phyloP scores from a whole-genome alignment of 345 rosid species.

The Eutrema yunnanense region DNA sequence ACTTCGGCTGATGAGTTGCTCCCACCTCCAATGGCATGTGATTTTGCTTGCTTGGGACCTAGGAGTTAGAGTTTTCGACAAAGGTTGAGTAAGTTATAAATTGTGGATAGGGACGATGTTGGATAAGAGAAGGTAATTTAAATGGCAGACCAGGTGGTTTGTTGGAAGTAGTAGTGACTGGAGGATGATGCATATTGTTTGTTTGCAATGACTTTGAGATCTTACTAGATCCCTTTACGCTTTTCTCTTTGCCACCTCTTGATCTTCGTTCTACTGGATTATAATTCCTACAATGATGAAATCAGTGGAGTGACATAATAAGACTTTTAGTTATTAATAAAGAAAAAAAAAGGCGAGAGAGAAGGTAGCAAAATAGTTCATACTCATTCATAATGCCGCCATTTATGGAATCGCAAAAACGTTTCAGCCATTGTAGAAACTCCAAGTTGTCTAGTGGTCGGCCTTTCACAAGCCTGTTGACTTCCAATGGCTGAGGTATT shows the following conservation, averaged over 20 bases:
- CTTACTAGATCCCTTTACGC: slow-evolving; percentile 47
- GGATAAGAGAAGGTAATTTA: background rate
- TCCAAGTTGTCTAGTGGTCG: slow-evolving; percentile 97
- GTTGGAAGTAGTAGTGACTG: slow-evolving; percentile 13
- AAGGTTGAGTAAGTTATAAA: background rate
- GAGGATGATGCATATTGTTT: slow-evolving; percentile 41
- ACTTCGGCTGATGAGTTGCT: slow-evolving; percentile 45
- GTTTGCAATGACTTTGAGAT: slow-evolving; percentile 69
- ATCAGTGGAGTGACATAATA: background rate
- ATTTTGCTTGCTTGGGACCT: slow-evolving; percentile 64
- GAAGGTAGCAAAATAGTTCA: background rate
- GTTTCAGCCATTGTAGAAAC: slow-evolving; percentile 93
- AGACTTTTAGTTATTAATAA: background rate
- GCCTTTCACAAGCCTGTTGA: slow-evolving; percentile 85
- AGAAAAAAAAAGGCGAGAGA: background rate
- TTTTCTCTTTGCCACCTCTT: slow-evolving; percentile 67
- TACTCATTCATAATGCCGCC: slow-evolving; percentile 98
- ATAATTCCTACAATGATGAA: slow-evolving; percentile 54
- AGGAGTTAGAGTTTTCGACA: background rate
- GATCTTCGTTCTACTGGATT: slow-evolving; percentile 83
- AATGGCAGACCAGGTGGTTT: slow-evolving; percentile 8
- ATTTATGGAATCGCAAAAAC: slow-evolving; percentile 91
- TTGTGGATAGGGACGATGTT: background rate
- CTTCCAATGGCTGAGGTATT: slow-evolving; percentile 76
- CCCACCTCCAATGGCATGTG: slow-evolving; percentile 33